Evolutionary conservation across 352 stramenopile species (phyloP).

Genomic region (Pythium coloratum): DNA sequence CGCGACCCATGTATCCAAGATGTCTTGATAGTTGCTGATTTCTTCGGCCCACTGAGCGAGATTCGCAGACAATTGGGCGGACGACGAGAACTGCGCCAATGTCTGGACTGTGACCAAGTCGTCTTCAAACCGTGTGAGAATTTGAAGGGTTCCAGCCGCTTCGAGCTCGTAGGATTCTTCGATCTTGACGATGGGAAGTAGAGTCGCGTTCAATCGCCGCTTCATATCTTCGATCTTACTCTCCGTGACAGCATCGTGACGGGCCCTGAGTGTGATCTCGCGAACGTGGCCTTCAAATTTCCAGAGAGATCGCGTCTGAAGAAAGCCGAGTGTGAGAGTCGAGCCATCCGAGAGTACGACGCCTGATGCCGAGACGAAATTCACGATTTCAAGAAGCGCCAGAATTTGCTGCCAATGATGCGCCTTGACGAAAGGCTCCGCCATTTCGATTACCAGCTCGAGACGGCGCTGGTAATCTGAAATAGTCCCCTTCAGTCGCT

Average conservation of each 20-base stretch:
- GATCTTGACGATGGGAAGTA: constrained; percentile 42
- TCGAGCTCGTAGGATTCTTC: constrained; percentile 55
- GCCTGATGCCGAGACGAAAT: constrained; percentile 50
- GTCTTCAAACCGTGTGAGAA: constrained; percentile 52
- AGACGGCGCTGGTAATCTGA: constrained; percentile 47
- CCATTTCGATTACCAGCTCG: constrained; percentile 51
- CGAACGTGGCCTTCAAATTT: constrained; percentile 56
- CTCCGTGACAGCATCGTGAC: constrained; percentile 57
- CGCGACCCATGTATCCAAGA: constrained; percentile 54
- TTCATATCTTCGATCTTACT: constrained; percentile 65
- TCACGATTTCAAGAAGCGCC: constrained; percentile 42
- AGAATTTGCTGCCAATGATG: constrained; percentile 68
- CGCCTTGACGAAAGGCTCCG: constrained; percentile 47
- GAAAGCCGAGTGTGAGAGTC: constrained; percentile 51
- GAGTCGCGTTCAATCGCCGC: constrained; percentile 34
- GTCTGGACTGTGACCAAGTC: constrained; percentile 62
- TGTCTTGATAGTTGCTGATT: constrained; percentile 57
- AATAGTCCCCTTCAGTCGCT: constrained; percentile 35
- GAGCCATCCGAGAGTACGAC: constrained; percentile 53
- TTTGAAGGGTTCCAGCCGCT: constrained; percentile 21
- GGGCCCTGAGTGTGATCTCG: constrained; percentile 53
- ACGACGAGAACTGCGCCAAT: constrained; percentile 47
- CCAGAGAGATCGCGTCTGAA: constrained; percentile 50
- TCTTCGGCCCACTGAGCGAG: constrained; percentile 63
- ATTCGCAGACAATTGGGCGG: constrained; percentile 32